Conservation (phyloP, 2,329 filamentous ascomycete species). For the Periconia digitata region DNA sequence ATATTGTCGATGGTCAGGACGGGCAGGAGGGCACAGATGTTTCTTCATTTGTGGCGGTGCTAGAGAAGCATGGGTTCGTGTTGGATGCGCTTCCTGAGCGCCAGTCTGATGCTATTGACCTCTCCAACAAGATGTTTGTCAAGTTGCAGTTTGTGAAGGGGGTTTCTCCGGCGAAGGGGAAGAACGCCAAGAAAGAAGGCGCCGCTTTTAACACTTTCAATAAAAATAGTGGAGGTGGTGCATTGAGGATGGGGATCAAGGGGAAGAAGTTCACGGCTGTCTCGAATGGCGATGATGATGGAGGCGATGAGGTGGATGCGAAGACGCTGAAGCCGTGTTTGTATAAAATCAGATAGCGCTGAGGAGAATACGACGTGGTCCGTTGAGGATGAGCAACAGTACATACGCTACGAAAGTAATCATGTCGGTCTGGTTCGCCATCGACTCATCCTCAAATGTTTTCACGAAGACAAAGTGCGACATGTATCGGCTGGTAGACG, state of each 20-base stretch:
- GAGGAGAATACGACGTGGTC: too few species aligned
- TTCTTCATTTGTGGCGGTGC: slow-evolving; percentile 79
- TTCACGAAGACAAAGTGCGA: too few species aligned
- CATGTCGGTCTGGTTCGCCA: too few species aligned
- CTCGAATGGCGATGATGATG: slow-evolving; percentile 53
- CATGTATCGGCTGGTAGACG: too few species aligned
- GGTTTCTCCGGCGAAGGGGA: slow-evolving; percentile 73
- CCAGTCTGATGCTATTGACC: slow-evolving; percentile 67
- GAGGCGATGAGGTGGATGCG: slow-evolving; percentile 62
- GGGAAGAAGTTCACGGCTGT: slow-evolving; percentile 34
- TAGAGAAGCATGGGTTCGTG: slow-evolving; percentile 80
- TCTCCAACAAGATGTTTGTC: slow-evolving; percentile 97
- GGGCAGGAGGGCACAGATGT: slow-evolving; percentile 78
- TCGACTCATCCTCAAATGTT: too few species aligned
- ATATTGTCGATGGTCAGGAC: slow-evolving; percentile 68
- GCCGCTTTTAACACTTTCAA: slow-evolving; percentile 57
- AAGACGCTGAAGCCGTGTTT: slow-evolving; percentile 91
- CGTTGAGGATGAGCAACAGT: too few species aligned
- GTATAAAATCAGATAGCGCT: slow-evolving; percentile 75
- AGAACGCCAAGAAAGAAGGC: slow-evolving; percentile 58
- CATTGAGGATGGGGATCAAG: slow-evolving; percentile 56
- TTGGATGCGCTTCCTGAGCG: slow-evolving; percentile 59
- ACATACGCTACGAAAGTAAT: too few species aligned
- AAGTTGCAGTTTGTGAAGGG: slow-evolving; percentile 93
- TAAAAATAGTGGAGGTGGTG: slow-evolving; percentile 53